These are phyloP conservation scores for Teratosphaeria nubilosa DNA, from an alignment of 2,329 filamentous ascomycete species.

Conservation along the genomic window DNA sequence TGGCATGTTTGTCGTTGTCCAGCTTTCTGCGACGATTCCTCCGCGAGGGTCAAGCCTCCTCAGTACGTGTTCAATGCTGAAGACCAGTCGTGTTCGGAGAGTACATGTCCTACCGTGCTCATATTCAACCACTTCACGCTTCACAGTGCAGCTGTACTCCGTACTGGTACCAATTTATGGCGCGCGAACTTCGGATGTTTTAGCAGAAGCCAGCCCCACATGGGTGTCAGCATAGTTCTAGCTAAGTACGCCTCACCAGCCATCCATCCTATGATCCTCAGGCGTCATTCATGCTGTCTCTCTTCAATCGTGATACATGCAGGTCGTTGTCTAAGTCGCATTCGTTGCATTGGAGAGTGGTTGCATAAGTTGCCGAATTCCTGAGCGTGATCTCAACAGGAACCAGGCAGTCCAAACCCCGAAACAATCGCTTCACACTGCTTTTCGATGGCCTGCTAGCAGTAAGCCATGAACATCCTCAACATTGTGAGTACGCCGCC, in stretches of 20 bases:
- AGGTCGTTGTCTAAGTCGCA: neutral
- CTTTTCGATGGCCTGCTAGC: conserved; percentile 7
- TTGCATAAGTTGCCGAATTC: neutral
- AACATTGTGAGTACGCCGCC: conserved; percentile 79
- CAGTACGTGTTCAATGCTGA: too few species aligned
- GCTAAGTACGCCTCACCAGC: neutral
- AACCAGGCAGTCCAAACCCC: neutral
- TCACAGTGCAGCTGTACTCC: too few species aligned
- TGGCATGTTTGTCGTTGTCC: neutral
- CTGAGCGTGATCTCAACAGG: neutral
- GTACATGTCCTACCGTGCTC: too few species aligned
- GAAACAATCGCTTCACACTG: neutral
- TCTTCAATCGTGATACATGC: neutral
- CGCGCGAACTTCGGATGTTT: neutral
- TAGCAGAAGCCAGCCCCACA: neutral
- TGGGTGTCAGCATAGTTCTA: neutral
- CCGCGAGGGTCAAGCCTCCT: too few species aligned
- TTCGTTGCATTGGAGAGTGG: neutral
- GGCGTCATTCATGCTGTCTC: neutral
- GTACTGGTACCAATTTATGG: neutral
- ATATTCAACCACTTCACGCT: too few species aligned
- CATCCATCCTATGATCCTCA: neutral
- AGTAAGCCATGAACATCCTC: conserved; percentile 79
- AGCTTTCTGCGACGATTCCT: too few species aligned
- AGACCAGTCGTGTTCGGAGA: too few species aligned